Evolutionary conservation across 2,329 filamentous ascomycete genomes (phyloP), one percentile per base, ranked within the genome.

Genomic region (Fusarium sp.): DNA sequence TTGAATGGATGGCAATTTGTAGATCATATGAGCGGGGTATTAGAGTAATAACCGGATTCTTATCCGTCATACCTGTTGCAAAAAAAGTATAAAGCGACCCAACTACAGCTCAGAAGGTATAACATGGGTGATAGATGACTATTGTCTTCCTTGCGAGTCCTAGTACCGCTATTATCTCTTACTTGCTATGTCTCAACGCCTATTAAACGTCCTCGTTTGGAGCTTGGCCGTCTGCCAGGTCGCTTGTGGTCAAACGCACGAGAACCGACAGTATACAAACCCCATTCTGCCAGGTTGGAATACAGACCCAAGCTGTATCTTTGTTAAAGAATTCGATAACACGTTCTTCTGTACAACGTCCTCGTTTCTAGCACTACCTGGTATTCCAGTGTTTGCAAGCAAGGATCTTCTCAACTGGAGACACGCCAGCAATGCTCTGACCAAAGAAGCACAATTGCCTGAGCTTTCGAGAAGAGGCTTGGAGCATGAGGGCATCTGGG

Each of bases 271-370:
- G 18, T 45, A 27, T 16, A 45, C 42, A 5, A 86, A 85, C 71
- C 83, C 84, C 0, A 79, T 85, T 18, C 74, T 86, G 5, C 81
- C 84, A n/a, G 84, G 84, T 7, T 85, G 81, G 75, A 80, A 85
- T 68, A 80, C 83, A 0, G 83, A 86, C 68, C 84, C 84, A 1
- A 81, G 78, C 43, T 83, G 81, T 54, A 76, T 80, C 20, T 49
- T 49, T 21, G 28, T 34, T 2, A 21, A 30, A 20, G 46, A 49
- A 32, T 32, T 21, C 1, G 69, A 82, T 55, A 78, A 80, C 27
- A 85, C 80, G 7, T 85, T 85, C 72, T 86, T 84, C 74, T 85
- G 83, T 71, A 82, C 81, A 5, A 83, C 82, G 0, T 86, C 84
- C 1, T 85, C 82, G 9, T 87, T 87, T 69, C 81, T 83, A 50